Conservation (phyloP, 2,329 filamentous ascomycete genomes). For the Dactylellina sp. region DNA sequence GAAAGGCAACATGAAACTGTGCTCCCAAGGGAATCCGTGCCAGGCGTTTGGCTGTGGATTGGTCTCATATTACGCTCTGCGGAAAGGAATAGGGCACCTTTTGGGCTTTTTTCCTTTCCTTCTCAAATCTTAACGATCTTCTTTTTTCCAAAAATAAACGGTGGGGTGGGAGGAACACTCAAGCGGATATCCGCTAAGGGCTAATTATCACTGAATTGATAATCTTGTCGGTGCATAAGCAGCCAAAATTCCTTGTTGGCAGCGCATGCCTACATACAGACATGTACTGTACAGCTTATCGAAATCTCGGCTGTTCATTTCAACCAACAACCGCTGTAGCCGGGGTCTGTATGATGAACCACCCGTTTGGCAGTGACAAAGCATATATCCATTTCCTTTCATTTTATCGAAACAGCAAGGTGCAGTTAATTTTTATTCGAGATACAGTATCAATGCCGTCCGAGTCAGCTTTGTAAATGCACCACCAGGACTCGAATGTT, state of each 20-base stretch:
- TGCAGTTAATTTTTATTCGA: conserved; percentile 3
- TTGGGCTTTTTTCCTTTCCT: not conserved
- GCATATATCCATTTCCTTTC: conserved; percentile 15
- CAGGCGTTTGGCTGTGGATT: conserved; percentile 4
- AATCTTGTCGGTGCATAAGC: conserved; percentile 7
- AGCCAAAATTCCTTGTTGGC: not conserved
- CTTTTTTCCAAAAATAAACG: conserved; percentile 46
- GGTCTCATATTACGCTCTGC: conserved; percentile 50
- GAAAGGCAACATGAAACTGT: conserved; percentile 47
- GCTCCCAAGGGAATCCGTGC: conserved; percentile 13
- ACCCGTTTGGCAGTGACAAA: conserved; percentile 19
- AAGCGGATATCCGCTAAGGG: not conserved
- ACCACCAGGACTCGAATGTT: conserved; percentile 16
- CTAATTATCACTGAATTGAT: conserved; percentile 16
- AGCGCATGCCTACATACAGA: not conserved
- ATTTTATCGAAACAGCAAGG: conserved; percentile 39
- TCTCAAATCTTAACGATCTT: conserved; percentile 8
- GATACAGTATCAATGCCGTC: conserved; percentile 25
- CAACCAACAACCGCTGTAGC: conserved; percentile 43
- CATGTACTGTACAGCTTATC: conserved; percentile 3
- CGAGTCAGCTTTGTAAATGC: conserved; percentile 13
- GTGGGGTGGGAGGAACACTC: conserved; percentile 2
- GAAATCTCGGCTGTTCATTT: conserved; percentile 8
- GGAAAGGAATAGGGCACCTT: conserved; percentile 29
- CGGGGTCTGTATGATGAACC: conserved; percentile 49